phyloP scores from a whole-genome alignment of 2,329 filamentous ascomycete genomes.

The Neonectria magnoliae region DNA sequence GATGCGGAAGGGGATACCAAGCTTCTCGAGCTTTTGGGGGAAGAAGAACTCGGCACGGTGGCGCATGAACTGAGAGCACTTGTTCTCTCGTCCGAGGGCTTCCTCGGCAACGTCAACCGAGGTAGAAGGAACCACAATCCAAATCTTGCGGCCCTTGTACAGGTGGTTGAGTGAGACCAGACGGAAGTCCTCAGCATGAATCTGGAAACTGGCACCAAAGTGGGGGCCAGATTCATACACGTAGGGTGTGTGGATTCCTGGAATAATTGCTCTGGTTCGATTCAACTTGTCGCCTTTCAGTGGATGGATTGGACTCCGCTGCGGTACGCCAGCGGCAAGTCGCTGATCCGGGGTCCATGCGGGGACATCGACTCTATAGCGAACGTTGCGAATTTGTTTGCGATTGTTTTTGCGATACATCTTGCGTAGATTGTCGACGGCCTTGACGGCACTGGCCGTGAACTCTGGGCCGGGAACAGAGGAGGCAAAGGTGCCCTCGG shows the following conservation, averaged over 20 bases:
- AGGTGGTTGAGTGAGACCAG: slow-evolving; percentile 52
- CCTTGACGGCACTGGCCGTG: slow-evolving; percentile 38
- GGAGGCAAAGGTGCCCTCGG: slow-evolving; percentile 47
- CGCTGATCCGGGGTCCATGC: slow-evolving; percentile 51
- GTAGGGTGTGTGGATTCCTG: slow-evolving; percentile 53
- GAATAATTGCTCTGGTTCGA: slow-evolving; percentile 50
- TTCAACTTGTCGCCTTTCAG: slow-evolving; percentile 51
- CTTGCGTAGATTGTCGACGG: slow-evolving; percentile 47
- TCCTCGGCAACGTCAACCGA: slow-evolving; percentile 49
- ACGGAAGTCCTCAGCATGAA: slow-evolving; percentile 54
- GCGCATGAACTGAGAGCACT: slow-evolving; percentile 54
- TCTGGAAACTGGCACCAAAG: slow-evolving; percentile 53
- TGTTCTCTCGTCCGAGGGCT: slow-evolving; percentile 45
- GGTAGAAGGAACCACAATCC: slow-evolving; percentile 51
- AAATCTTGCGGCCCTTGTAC: slow-evolving; percentile 53
- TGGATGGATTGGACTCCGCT: slow-evolving; percentile 50
- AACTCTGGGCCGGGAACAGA: slow-evolving; percentile 37
- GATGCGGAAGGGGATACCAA: slow-evolving; percentile 51
- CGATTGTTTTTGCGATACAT: slow-evolving; percentile 50
- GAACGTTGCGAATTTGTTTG: slow-evolving; percentile 50
- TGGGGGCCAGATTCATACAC: slow-evolving; percentile 52
- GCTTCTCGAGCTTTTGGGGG: slow-evolving; percentile 51
- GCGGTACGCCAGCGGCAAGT: slow-evolving; percentile 49
- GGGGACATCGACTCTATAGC: slow-evolving; percentile 52
- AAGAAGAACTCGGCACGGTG: slow-evolving; percentile 55